Evolutionary conservation across 2,329 filamentous ascomycete species (phyloP).

Genomic region (Chrysoporthe cubensis): DNA sequence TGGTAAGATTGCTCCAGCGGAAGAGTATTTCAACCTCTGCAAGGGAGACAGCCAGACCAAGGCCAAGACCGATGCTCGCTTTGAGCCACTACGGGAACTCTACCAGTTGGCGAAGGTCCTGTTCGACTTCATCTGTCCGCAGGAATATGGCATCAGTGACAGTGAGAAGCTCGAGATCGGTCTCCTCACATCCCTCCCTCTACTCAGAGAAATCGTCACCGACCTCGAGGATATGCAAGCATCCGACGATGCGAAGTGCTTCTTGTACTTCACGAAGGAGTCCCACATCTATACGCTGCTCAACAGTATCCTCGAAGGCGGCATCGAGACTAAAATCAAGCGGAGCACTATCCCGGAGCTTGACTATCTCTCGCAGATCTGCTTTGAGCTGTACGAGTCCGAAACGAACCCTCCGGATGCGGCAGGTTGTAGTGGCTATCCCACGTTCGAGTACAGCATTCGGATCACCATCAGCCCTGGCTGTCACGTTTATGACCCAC

Average conservation of each 20-base stretch:
- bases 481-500: conserved; percentile 93
- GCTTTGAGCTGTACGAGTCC: conserved; percentile 96
- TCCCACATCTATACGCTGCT: conserved; percentile 97
- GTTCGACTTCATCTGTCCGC: conserved; percentile 97
- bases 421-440: conserved; percentile 58
- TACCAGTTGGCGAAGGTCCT: conserved; percentile 93
- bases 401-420: conserved; percentile 66
- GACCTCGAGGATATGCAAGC: conserved; percentile 98
- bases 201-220: conserved; percentile 95
- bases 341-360: conserved; percentile 94
- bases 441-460: conserved; percentile 91
- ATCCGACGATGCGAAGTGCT: conserved; percentile 89
- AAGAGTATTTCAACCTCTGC: conserved; percentile 89
- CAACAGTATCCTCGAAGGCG: conserved; percentile 96
- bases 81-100: conserved; percentile 87
- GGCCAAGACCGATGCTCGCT: conserved; percentile 79
- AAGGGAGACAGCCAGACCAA: conserved; percentile 75
- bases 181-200: conserved; percentile 85
- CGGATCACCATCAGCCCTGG: conserved; percentile 94
- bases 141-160: conserved; percentile 96
- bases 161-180: conserved; percentile 98
- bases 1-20: conserved; percentile 60
- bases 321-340: conserved; percentile 95
- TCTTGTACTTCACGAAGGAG: conserved; percentile 99
- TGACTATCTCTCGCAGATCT: conserved; percentile 96